A percentile compares a stretch with the other conserved stretches of the same genome.
phyloP scores from a whole-genome alignment of 2,329 filamentous ascomycete genomes.

The Ceratocystis colombiana region DNA sequence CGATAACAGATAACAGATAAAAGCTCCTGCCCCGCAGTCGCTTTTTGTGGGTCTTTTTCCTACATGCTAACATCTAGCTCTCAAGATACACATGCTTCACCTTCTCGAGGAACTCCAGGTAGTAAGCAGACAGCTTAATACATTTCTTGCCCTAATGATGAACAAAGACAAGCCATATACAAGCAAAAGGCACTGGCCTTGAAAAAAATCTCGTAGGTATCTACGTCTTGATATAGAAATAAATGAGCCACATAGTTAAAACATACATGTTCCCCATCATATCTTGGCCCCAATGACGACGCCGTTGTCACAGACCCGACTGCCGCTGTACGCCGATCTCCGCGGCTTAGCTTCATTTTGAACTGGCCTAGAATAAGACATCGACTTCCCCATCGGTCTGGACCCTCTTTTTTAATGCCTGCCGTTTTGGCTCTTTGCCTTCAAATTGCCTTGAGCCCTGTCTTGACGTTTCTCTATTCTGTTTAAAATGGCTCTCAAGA shows the following conservation, averaged over 20 bases:
- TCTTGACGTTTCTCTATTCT: not conserved
- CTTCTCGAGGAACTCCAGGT: not conserved
- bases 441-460: slow-evolving; percentile 1
- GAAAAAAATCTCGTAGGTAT: not conserved
- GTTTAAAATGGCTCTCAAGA: slow-evolving; percentile 10
- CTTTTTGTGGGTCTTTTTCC: not conserved
- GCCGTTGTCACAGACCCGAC: not conserved
- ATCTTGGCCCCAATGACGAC: not conserved
- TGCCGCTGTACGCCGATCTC: slow-evolving; percentile 20
- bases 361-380: not conserved
- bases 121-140: not conserved
- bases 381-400: not conserved
- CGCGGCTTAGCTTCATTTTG: not conserved
- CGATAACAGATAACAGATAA: not conserved
- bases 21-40: slow-evolving; percentile 8
- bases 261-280: not conserved
- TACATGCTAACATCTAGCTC: slow-evolving; percentile 5
- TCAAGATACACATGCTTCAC: not conserved
- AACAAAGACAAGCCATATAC: not conserved
- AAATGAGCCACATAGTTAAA: not conserved
- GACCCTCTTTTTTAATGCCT: slow-evolving; percentile 5
- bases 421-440: slow-evolving; percentile 1
- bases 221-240: too few relatives aligned
- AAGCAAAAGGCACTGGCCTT: not conserved
- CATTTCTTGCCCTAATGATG: not conserved